Percentiles rank a stretch among this genome's conserved stretches.
These are phyloP conservation scores for Aspergillus sp. DNA, from an alignment of 2,329 filamentous ascomycete species.

Conservation along the genomic window DNA sequence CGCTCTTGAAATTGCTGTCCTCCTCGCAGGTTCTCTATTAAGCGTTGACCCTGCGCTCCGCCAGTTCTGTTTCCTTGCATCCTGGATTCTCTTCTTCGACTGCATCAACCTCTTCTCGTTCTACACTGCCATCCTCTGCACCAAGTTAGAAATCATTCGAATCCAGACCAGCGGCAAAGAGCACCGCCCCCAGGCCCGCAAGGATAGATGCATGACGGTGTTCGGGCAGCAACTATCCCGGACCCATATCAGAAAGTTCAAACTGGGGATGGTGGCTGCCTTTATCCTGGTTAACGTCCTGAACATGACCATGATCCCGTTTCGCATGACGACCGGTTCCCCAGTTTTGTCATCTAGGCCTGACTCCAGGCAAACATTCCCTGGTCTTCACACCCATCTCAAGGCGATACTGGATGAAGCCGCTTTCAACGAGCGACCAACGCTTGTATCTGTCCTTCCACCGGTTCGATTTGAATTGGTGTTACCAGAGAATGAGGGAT, in stretches of 20 bases:
- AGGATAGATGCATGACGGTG: slow-evolving; percentile 42
- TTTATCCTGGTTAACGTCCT: slow-evolving; percentile 87
- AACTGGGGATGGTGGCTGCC: slow-evolving; percentile 91
- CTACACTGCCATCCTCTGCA: slow-evolving; percentile 94
- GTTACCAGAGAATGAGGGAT: slow-evolving; percentile 42
- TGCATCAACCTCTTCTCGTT: slow-evolving; percentile 93
- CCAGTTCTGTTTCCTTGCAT: slow-evolving; percentile 96
- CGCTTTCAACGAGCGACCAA: slow-evolving; percentile 64
- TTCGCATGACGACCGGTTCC: slow-evolving; percentile 68
- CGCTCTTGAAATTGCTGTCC: slow-evolving; percentile 83
- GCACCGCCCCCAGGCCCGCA: slow-evolving; percentile 26
- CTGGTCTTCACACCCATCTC: slow-evolving; percentile 60
- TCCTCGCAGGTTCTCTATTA: slow-evolving; percentile 81
- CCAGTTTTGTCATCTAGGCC: slow-evolving; percentile 77
- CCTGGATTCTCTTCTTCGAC: slow-evolving; percentile 97
- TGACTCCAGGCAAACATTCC: slow-evolving; percentile 66
- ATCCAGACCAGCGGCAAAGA: slow-evolving; percentile 67
- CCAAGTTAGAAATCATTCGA: slow-evolving; percentile 97
- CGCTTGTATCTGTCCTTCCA: slow-evolving; percentile 79
- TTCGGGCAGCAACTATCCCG: slow-evolving; percentile 86
- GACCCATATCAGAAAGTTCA: slow-evolving; percentile 92
- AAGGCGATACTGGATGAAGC: slow-evolving; percentile 74
- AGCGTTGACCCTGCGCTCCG: slow-evolving; percentile 93
- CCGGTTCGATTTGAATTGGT: slow-evolving; percentile 94
- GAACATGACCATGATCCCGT: slow-evolving; percentile 87